Conservation (phyloP, 2,329 filamentous ascomycete species). For the Colletotrichum kahawae region DNA sequence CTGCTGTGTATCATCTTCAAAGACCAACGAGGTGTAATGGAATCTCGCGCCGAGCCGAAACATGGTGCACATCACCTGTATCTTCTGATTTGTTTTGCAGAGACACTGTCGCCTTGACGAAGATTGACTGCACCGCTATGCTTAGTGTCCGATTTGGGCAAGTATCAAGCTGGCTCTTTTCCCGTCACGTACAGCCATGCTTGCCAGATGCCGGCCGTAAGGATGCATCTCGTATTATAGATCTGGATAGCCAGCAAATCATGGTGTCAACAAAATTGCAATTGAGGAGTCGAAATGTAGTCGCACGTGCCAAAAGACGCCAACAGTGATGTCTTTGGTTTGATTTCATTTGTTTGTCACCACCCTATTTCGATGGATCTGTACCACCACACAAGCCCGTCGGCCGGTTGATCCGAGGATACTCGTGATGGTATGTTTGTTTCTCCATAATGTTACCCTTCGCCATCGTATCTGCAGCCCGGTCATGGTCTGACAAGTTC, state of each 20-base stretch:
- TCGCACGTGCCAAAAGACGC: background rate
- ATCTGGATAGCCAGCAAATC: background rate
- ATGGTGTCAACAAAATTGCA: background rate
- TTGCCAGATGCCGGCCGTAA: background rate
- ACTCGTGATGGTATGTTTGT: background rate
- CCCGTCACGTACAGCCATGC: background rate
- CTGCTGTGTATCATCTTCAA: background rate
- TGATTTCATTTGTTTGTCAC: background rate
- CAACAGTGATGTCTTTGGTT: background rate
- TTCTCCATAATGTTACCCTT: background rate
- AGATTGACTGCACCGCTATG: background rate
- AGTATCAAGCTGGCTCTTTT: accelerated
- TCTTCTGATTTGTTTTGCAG: background rate
- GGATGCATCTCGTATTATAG: background rate
- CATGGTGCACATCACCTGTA: background rate
- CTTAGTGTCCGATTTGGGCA: background rate
- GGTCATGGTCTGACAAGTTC: background rate
- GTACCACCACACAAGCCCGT: background rate
- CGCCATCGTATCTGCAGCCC: background rate
- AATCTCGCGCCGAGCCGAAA: background rate
- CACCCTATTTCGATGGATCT: background rate
- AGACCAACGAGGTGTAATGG: background rate
- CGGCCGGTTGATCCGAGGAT: background rate
- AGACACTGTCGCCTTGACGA: background rate
- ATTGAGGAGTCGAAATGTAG: background rate